Conservation (phyloP, 768 basidiomycete species). For the Pisolithus microcarpus region DNA sequence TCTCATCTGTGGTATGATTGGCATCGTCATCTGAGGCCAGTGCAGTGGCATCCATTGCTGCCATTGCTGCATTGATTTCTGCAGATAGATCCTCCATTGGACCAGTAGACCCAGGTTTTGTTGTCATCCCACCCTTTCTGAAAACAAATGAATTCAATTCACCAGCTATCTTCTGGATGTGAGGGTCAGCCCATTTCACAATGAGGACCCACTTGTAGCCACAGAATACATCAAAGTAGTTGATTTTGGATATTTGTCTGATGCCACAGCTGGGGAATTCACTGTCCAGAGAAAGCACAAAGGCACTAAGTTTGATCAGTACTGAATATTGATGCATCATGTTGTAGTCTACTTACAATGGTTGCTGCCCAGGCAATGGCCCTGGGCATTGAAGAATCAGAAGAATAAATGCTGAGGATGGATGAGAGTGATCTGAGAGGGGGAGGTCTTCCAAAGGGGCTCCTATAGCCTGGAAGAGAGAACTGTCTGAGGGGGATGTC, state of each 20-base stretch:
- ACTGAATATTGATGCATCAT: not conserved
- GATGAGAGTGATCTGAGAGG: no score
- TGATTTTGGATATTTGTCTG: not conserved
- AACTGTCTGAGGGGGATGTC: no score
- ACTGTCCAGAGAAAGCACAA: not conserved
- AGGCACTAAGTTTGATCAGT: not conserved
- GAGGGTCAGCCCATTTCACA: not conserved
- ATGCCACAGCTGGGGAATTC: not conserved
- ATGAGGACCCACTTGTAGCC: not conserved
- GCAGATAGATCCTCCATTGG: no score
- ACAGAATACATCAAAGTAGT: not conserved
- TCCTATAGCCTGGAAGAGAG: no score
- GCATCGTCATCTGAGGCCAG: no score
- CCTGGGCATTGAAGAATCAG: no score
- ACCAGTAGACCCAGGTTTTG: no score
- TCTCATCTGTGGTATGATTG: no score
- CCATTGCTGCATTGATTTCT: no score
- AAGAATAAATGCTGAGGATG: no score
- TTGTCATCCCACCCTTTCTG: not conserved
- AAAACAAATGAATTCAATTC: not conserved
- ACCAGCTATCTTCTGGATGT: not conserved
- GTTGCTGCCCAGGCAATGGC: not conserved
- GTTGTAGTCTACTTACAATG: not conserved
- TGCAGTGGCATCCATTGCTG: no score
- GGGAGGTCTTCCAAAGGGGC: no score